phyloP scores from a whole-genome alignment of 2,329 filamentous ascomycete species.

The Lachnellula cervina region DNA sequence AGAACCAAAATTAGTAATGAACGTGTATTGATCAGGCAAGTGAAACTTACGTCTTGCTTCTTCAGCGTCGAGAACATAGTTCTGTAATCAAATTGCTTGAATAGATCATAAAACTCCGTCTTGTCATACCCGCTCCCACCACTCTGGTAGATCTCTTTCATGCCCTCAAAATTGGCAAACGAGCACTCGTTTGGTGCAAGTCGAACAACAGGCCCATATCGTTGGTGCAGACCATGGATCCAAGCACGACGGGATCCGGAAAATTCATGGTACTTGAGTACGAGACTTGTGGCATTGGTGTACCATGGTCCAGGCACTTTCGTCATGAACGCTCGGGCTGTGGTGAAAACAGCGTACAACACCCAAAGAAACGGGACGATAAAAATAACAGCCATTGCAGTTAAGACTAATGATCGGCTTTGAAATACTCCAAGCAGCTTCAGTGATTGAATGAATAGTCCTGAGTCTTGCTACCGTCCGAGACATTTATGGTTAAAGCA shows the following conservation, averaged over 20 bases:
- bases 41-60: neutral
- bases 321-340: no score
- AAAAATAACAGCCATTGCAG: no score
- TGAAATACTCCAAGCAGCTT: no score
- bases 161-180: slow-evolving; percentile 49
- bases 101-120: slow-evolving; percentile 57
- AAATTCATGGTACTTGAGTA: slow-evolving; percentile 40
- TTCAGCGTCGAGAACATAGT: slow-evolving; percentile 23
- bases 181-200: slow-evolving; percentile 53
- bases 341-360: no score
- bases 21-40: neutral
- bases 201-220: slow-evolving; percentile 51
- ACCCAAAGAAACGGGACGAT: no score
- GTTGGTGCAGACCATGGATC: slow-evolving; percentile 47
- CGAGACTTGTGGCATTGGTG: neutral
- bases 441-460: no score
- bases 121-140: slow-evolving; percentile 59
- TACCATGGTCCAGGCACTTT: slow-evolving; percentile 2
- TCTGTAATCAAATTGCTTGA: slow-evolving; percentile 51
- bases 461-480: no score
- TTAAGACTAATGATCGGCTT: no score
- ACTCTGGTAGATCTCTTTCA: slow-evolving; percentile 58
- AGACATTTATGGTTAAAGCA: no score
- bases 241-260: slow-evolving; percentile 46
- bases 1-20: neutral